Evolutionary conservation across 1,284 basidiomycete species (phyloP).

Genomic region (Laetiporus sulphureus): DNA sequence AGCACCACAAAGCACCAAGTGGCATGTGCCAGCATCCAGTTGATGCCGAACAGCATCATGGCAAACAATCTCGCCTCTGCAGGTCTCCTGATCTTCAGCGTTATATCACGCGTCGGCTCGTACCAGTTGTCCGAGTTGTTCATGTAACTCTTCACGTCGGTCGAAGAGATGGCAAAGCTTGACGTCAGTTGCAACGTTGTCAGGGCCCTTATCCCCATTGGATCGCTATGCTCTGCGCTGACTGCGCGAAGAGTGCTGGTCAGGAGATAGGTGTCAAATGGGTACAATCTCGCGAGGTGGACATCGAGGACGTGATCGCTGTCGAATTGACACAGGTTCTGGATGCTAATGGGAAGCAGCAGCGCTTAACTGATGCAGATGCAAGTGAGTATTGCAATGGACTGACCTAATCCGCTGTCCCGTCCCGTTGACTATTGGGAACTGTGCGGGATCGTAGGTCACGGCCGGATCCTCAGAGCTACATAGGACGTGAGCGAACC

Average conservation of each 20-base stretch:
- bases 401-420: conserved; percentile 37
- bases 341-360: conserved; percentile 32
- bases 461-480: conserved; percentile 32
- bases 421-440: conserved; percentile 35
- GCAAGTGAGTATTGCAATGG: neutral
- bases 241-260: conserved; percentile 40
- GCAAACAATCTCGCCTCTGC: conserved; percentile 37
- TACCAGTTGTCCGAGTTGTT: conserved; percentile 20
- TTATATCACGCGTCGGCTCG: conserved; percentile 35
- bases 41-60: conserved; percentile 39
- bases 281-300: conserved; percentile 45
- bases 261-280: conserved; percentile 50
- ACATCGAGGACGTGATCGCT: conserved; percentile 54
- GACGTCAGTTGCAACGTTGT: conserved; percentile 39
- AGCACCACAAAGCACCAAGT: conserved; percentile 39
- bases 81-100: conserved; percentile 38
- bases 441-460: conserved; percentile 38
- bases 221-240: conserved; percentile 27
- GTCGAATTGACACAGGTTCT: conserved; percentile 51
- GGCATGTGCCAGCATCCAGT: conserved; percentile 49
- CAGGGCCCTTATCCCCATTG: conserved; percentile 37
- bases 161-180: conserved; percentile 38
- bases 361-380: neutral
- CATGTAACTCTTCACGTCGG: conserved; percentile 35
- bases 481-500: no score